Conservation (phyloP, 305 asterid species). For the Fraxinus ornus region DNA sequence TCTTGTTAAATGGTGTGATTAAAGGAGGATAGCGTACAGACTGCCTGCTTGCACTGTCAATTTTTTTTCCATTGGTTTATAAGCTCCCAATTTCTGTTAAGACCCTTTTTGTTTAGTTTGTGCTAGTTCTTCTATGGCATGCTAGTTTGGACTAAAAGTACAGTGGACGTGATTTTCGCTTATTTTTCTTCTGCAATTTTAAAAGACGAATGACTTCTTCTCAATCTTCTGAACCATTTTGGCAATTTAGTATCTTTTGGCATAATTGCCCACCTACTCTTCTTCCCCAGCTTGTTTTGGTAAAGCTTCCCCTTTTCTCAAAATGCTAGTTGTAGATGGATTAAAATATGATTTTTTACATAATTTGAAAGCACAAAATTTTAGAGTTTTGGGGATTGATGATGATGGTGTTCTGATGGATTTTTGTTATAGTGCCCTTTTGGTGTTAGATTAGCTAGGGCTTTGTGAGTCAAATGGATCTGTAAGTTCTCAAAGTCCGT, state of each 20-base stretch:
- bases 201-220: not conserved
- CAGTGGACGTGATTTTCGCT: not conserved
- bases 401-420: not conserved
- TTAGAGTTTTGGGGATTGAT: not conserved
- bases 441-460: not conserved
- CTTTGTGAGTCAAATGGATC: not conserved
- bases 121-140: not conserved
- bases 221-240: not conserved
- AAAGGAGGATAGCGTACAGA: not conserved
- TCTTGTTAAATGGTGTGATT: not conserved
- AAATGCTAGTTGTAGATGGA: not conserved
- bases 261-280: not conserved
- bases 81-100: not conserved
- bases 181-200: not conserved
- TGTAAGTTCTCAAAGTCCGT: not conserved
- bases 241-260: not conserved
- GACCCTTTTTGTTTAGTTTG: not conserved
- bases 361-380: not conserved
- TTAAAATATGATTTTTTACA: not conserved
- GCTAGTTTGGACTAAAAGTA: not conserved
- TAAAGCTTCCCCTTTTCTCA: slow-evolving; percentile 2
- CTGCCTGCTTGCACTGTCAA: not conserved
- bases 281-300: not conserved
- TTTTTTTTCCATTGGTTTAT: not conserved
- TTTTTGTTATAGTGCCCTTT: not conserved